Evolutionary conservation across 2,329 filamentous ascomycete genomes (phyloP).

Genomic region (Fusarium pseudograminearum): DNA sequence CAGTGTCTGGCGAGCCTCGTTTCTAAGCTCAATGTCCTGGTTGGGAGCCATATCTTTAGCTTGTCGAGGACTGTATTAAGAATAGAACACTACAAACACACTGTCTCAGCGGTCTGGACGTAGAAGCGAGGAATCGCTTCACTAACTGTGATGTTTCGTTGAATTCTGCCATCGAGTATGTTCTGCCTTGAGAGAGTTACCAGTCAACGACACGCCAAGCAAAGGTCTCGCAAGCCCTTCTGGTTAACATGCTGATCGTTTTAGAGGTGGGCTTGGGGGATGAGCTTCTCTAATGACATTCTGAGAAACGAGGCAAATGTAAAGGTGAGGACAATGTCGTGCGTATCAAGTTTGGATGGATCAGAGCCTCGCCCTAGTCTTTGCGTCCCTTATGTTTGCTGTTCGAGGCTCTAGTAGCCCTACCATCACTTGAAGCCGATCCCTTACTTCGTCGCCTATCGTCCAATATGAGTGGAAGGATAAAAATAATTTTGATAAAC

Average conservation of each 20-base stretch:
- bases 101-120: neutral
- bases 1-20: neutral
- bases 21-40: neutral
- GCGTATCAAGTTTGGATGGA: neutral
- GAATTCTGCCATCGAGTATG: neutral
- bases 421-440: no score
- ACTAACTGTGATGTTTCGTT: neutral
- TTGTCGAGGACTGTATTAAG: neutral
- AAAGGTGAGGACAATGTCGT: neutral
- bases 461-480: neutral
- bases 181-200: neutral
- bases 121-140: neutral
- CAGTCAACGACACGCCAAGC: neutral
- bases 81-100: neutral
- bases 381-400: neutral
- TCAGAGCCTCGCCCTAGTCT: neutral
- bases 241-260: neutral
- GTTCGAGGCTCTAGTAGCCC: neutral
- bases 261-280: neutral
- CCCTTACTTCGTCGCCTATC: neutral
- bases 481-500: neutral
- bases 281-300: neutral
- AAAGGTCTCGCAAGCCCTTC: neutral
- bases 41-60: neutral
- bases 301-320: neutral